Evolutionary conservation across 2,329 filamentous ascomycete species (phyloP).

Genomic region (Fusarium citri): DNA sequence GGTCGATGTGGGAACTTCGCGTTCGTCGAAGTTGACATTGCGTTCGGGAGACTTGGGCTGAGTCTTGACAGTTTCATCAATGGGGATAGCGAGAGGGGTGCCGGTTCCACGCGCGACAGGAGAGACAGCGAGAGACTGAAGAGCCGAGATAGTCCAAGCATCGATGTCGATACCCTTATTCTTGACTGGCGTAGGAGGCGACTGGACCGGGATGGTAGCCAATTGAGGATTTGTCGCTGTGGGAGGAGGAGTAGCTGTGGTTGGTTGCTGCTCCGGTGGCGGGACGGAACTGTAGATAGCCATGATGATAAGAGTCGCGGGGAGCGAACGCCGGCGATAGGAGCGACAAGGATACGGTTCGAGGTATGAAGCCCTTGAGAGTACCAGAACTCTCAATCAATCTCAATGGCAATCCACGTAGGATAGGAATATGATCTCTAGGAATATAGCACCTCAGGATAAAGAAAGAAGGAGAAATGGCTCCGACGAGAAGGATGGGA

Average conservation of each 20-base stretch:
- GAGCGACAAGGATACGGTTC: conserved; percentile 1
- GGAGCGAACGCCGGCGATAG: conserved; percentile 10
- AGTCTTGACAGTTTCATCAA: conserved; percentile 66
- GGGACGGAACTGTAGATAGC: conserved; percentile 66
- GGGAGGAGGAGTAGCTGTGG: conserved; percentile 32
- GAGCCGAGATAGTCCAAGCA: conserved; percentile 72
- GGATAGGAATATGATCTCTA: not conserved
- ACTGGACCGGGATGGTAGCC: conserved; percentile 33
- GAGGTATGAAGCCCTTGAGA: not conserved
- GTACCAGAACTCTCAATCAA: not conserved
- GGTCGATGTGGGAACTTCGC: conserved; percentile 45
- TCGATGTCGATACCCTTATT: conserved; percentile 67
- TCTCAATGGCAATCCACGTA: conserved; percentile 1
- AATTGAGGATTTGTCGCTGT: conserved; percentile 24
- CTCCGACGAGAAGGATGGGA: conserved; percentile 8
- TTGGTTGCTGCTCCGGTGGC: conserved; percentile 54
- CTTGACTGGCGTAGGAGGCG: conserved; percentile 43
- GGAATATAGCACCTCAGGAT: not conserved
- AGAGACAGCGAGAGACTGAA: conserved; percentile 66
- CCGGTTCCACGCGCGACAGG: conserved; percentile 69
- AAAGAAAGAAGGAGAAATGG: conserved; percentile 9
- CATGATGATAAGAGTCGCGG: conserved; percentile 51
- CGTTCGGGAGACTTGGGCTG: conserved; percentile 29
- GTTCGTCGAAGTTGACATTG: conserved; percentile 37
- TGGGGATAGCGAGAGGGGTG: conserved; percentile 77